phyloP scores from a whole-genome alignment of 1,139 yeast genomes.

The Candida tropicalis region DNA sequence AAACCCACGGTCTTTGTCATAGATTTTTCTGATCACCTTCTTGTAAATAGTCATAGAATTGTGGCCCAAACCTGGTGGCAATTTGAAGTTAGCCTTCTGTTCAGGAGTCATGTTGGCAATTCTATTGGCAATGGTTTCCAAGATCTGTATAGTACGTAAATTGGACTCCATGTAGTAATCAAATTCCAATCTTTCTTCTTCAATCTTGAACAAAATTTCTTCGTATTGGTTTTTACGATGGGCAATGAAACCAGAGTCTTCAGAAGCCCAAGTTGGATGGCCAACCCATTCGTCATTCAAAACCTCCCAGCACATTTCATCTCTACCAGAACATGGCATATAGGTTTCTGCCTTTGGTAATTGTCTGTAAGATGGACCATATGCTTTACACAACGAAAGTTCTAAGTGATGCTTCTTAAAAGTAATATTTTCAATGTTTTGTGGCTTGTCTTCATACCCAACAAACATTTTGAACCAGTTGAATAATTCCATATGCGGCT shows the following conservation, averaged over 20 bases:
- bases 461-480: constrained; percentile 93
- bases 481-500: constrained; percentile 71
- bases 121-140: constrained; percentile 93
- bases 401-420: constrained; percentile 91
- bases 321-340: constrained; percentile 98
- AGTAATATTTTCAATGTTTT: constrained; percentile 82
- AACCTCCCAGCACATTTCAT: constrained; percentile 99
- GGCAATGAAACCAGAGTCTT: constrained; percentile 96
- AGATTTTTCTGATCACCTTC: constrained; percentile 87
- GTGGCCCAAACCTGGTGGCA: constrained; percentile 93
- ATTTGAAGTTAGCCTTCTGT: constrained; percentile 80
- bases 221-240: constrained; percentile 98
- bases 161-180: constrained; percentile 96
- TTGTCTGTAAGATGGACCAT: constrained; percentile 92
- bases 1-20: constrained; percentile 92
- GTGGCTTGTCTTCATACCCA: constrained; percentile 77
- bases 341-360: constrained; percentile 93
- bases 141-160: constrained; percentile 89
- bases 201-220: constrained; percentile 91
- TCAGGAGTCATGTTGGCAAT: constrained; percentile 92
- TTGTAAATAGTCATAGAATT: constrained; percentile 89
- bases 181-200: constrained; percentile 96
- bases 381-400: constrained; percentile 80
- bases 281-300: constrained; percentile 99
- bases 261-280: constrained; percentile 99